These are phyloP conservation scores for Fusarium pilosicola DNA, from an alignment of 2,329 filamentous ascomycete genomes.

Conservation along the genomic window DNA sequence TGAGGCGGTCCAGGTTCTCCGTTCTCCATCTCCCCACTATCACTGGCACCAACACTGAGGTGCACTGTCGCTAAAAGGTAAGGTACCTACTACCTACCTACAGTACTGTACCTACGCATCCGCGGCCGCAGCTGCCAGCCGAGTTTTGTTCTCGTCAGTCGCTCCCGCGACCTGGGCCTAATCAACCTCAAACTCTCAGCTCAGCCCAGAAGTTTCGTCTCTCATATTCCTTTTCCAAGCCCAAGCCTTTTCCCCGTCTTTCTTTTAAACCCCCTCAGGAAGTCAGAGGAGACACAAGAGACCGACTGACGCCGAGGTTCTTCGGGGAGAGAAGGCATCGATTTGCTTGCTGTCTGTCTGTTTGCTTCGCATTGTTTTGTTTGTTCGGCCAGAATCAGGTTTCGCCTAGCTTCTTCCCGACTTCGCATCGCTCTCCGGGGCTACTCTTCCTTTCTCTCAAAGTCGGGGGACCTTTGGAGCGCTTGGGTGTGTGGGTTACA, in stretches of 20 bases:
- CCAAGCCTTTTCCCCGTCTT: neutral
- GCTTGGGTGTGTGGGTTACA: constrained; percentile 26
- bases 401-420: constrained; percentile 35
- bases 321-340: constrained; percentile 12
- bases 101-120: neutral
- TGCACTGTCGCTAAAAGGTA: constrained; percentile 3
- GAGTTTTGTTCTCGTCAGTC: constrained; percentile 24
- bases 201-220: constrained; percentile 20
- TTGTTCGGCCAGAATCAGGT: constrained; percentile 28
- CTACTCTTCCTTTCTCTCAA: constrained; percentile 23
- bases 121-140: constrained; percentile 32
- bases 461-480: constrained; percentile 27
- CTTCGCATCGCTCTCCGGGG: constrained; percentile 21
- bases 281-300: constrained; percentile 23
- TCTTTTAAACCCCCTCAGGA: neutral
- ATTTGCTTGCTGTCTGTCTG: constrained; percentile 16
- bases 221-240: constrained; percentile 9
- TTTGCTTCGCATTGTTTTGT: constrained; percentile 18
- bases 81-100: neutral
- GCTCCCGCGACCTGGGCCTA: constrained; percentile 18
- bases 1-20: constrained; percentile 30
- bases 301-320: constrained; percentile 24
- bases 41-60: constrained; percentile 1
- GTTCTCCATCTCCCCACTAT: constrained; percentile 28
- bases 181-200: constrained; percentile 20